Base-by-base conservation (phyloP, 106 monocot species). In the Gastrodia elata region DNA sequence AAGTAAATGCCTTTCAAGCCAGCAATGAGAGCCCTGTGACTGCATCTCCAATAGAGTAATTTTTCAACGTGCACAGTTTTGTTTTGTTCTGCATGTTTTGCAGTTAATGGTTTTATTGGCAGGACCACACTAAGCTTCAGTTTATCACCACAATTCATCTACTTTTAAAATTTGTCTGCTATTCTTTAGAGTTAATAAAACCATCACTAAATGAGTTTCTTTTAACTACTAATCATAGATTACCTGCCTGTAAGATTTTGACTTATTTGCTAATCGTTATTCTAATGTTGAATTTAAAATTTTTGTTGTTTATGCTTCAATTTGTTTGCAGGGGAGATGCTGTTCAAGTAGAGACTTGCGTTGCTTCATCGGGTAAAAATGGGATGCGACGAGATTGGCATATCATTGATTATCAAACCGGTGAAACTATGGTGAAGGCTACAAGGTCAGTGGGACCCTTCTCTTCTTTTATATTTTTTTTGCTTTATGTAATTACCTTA, bases 331-430 rank as follows among this genome's bases (percentile, higher is more conserved):
- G 96, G 96, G 96, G 90, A 64, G 96, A 92, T 84, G 76, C 86
- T 75, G 83, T 96, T 71, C 80, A 96, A 79, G 90, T 96, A 56
- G 96, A 96, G 48, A 92, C 96, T 34, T 96, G 96, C 92, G 92
- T 89, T 73, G 76, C 76, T 77, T 35, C 89, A 73, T 81, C 92
- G 37, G 96, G 96, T 27, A 96, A 92, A 79, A 96, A 96, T 84
- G 96, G 92, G 22, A 96, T 96, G 96, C 87, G 92, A 1, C 81
- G 96, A 27, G 92, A 92, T 75, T 96, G 96, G 96, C 87, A 86
- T 82, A 82, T 96, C 71, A 84, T 87, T 59, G 92, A 96, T 46
- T 79, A 75, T n/a, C 84, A 77, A 58, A 84, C 92, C 2, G 92
- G 96, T 5, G 77, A 86, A 61, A 90, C 88, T 58, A 81, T 96